Conservation (phyloP, 2,329 filamentous ascomycete species). For the Xylariaceae sp. region DNA sequence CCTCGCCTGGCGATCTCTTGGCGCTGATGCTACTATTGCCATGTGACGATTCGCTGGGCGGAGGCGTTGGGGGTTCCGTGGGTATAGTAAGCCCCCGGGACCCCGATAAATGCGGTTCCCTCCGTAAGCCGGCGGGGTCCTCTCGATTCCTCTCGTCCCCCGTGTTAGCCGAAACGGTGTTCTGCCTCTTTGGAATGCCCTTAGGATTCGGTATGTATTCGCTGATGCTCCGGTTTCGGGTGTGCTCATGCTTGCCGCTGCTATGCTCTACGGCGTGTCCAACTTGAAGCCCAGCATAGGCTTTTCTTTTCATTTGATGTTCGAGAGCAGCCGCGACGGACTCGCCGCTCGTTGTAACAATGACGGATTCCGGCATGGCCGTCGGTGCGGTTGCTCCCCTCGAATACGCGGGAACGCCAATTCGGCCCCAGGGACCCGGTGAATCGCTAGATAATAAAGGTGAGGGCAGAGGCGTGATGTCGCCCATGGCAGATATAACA, state of each 20-base stretch:
- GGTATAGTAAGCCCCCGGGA: conserved; percentile 67
- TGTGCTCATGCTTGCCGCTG: conserved; percentile 43
- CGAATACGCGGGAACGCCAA: conserved; percentile 46
- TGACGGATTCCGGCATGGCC: conserved; percentile 42
- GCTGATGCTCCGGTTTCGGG: conserved; percentile 77
- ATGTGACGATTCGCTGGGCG: conserved; percentile 68
- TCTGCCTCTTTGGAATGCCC: conserved; percentile 64
- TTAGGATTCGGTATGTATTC: conserved; percentile 77
- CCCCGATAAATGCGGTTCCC: conserved; percentile 77
- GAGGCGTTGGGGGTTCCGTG: conserved; percentile 71
- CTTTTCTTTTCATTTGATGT: conserved; percentile 54
- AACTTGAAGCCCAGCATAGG: conserved; percentile 47
- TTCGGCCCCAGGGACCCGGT: conserved; percentile 61
- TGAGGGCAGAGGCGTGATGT: conserved; percentile 74
- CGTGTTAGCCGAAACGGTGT: conserved; percentile 66
- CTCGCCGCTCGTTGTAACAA: conserved; percentile 50
- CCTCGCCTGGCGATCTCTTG: conserved; percentile 49
- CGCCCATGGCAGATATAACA: conserved; percentile 69
- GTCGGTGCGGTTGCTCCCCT: conserved; percentile 40
- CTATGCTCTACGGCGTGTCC: conserved; percentile 31
- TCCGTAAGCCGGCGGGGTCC: conserved; percentile 49
- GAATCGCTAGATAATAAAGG: conserved; percentile 64
- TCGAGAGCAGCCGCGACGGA: conserved; percentile 48
- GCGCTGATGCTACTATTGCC: conserved; percentile 42
- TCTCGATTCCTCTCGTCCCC: conserved; percentile 36